Evolutionary conservation across 2,329 filamentous ascomycete genomes (phyloP).

Genomic region (Arthrobotrys sphaeroides): DNA sequence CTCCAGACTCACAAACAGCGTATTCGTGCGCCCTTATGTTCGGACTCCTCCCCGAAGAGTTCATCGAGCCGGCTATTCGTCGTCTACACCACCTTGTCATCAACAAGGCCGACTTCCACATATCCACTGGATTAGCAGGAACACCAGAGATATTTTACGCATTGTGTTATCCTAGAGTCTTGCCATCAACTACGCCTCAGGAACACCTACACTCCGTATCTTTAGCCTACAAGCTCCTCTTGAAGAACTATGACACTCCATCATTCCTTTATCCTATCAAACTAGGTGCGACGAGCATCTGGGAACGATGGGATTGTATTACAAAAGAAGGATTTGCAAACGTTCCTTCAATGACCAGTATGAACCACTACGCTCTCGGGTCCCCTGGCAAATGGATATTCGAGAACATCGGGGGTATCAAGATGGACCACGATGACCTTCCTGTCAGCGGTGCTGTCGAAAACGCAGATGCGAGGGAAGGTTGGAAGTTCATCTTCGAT

Average conservation of each 20-base stretch:
- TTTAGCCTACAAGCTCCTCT: constrained; percentile 64
- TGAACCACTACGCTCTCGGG: constrained; percentile 66
- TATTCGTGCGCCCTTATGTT: constrained; percentile 62
- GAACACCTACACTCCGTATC: constrained; percentile 12
- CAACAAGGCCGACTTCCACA: constrained; percentile 59
- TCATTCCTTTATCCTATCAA: constrained; percentile 65
- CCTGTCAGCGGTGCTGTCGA: neutral
- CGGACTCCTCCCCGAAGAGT: constrained; percentile 58
- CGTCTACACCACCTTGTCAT: constrained; percentile 60
- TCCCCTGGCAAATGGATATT: constrained; percentile 65
- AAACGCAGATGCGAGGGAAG: neutral
- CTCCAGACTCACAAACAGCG: constrained; percentile 61
- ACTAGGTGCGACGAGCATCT: constrained; percentile 65
- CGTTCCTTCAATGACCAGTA: constrained; percentile 65
- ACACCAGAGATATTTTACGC: constrained; percentile 62
- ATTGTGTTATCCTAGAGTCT: constrained; percentile 55
- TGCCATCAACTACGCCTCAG: neutral
- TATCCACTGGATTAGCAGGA: constrained; percentile 64
- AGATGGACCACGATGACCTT: constrained; percentile 54
- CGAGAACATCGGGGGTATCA: constrained; percentile 62
- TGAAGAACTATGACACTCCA: constrained; percentile 63
- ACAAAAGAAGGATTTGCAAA: constrained; percentile 64
- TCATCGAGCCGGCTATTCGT: constrained; percentile 55
- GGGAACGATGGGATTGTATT: constrained; percentile 67
- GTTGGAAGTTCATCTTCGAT: constrained; percentile 30